phyloP scores from a whole-genome alignment of 2,329 filamentous ascomycete genomes.

The Westerdykella aurantiaca region DNA sequence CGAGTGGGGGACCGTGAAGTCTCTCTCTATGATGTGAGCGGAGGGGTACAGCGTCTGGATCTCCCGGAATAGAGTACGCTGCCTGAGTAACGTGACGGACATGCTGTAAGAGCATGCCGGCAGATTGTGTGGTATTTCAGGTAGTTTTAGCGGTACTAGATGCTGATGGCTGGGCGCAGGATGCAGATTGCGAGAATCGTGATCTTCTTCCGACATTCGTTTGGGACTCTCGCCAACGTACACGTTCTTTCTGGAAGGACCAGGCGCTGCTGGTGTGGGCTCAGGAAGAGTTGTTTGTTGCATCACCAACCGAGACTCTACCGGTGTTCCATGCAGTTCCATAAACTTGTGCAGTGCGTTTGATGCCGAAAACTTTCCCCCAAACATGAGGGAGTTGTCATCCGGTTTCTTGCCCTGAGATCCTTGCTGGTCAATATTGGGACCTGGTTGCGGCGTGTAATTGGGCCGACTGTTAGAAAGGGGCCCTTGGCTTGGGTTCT shows the following conservation, averaged over 20 bases:
- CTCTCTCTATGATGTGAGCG: constrained; percentile 55
- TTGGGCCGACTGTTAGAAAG: background rate
- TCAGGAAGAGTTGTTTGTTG: background rate
- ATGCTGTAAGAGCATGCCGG: constrained; percentile 45
- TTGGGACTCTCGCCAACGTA: background rate
- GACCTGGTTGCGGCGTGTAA: constrained; percentile 7
- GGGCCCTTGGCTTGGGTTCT: background rate
- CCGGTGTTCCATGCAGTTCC: constrained; percentile 39
- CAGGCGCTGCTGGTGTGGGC: background rate
- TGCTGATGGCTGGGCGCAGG: background rate
- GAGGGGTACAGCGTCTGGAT: constrained; percentile 48
- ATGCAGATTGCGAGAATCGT: background rate
- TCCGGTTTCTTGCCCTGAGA: background rate
- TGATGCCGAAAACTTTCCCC: constrained; percentile 37
- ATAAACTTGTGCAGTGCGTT: constrained; percentile 49
- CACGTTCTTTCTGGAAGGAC: too few species aligned
- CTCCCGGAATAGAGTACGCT: constrained; percentile 46
- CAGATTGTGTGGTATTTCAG: constrained; percentile 11
- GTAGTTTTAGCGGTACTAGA: constrained; percentile 19
- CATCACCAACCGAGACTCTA: background rate
- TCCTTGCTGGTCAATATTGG: background rate
- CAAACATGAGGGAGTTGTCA: constrained; percentile 27
- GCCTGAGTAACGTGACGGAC: constrained; percentile 44
- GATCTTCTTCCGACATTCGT: background rate
- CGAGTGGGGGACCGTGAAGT: constrained; percentile 42